Evolutionary conservation across 164 flowering plant species (phyloP), one percentile per base, ranked within the genome.

Genomic region (Stephania japonica): DNA sequence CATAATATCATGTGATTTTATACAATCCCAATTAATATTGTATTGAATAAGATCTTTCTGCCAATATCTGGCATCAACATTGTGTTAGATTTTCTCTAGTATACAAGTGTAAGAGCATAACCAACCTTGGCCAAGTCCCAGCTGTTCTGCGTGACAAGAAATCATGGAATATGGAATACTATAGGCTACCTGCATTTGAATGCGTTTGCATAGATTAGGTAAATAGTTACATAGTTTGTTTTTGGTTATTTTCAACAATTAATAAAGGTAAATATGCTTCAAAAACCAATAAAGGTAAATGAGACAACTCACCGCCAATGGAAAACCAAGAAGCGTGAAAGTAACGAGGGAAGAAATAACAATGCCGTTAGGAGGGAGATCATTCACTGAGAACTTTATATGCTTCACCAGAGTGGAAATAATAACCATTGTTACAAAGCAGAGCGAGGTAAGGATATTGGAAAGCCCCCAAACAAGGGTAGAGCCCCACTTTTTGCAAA

Each of bases 81-180:
- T 1, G 16, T 6, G 53, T 47, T 47, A 47, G 24, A 25, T 42
- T 67, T 65, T 50, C 70, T 8, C 27, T 70, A 21, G 23, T 11
- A 47, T 9, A 32, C n/a, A 38, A 73, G 53, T 74, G 32, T 32
- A 42, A 70, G 42, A 61, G 10, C 26, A 19, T 62, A 14, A 47
- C 81, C 66, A 65, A 95, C 99, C 99, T 91, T 96, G 99, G 56
- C 99, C 99, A 70, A 96, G 92, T 65, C 95, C 97, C 74, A 96
- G 77, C 42, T 97, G 78, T 78, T 89, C 97, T 59, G 92, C 86
- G 18, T 92, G 87, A 56, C 90, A 69, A 56, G 99, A 84, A 69
- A 92, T 75, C 85, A 96, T 79, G 43, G 99, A 98, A 89, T 92
- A 96, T 18, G 98, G 98, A 81, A 96, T 89, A 77, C 97, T 93